These are phyloP conservation scores for Butyriboletus loyo DNA, from an alignment of 768 basidiomycete genomes.

Conservation along the genomic window DNA sequence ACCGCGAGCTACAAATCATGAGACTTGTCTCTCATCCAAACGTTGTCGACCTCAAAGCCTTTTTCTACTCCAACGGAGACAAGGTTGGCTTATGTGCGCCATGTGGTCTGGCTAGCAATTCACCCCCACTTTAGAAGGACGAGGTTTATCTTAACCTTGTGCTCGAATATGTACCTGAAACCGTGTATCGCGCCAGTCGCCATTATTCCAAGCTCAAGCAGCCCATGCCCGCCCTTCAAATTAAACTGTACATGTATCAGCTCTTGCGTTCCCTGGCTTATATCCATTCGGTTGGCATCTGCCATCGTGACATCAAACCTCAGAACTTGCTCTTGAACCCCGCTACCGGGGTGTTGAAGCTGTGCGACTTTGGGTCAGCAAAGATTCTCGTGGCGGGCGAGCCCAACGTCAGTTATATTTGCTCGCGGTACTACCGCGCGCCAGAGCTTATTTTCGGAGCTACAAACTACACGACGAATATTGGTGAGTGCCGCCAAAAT, in stretches of 20 bases:
- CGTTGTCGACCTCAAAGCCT: slow-evolving; percentile 95
- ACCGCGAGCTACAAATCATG: slow-evolving; percentile 99
- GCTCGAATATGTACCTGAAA: slow-evolving; percentile 98
- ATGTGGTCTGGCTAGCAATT: slow-evolving; percentile 3
- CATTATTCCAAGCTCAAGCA: slow-evolving; percentile 99
- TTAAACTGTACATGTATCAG: slow-evolving; percentile 99
- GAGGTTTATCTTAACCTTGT: slow-evolving; percentile 99
- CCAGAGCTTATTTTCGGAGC: slow-evolving; percentile 99
- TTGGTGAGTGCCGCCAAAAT: slow-evolving; percentile 60
- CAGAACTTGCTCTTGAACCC: slow-evolving; percentile 98
- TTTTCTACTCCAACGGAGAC: slow-evolving; percentile 99
- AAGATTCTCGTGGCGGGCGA: slow-evolving; percentile 98
- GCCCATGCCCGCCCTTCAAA: slow-evolving; percentile 99
- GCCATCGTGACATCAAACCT: slow-evolving; percentile 99
- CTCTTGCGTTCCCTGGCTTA: slow-evolving; percentile 97
- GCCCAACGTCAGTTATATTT: slow-evolving; percentile 99
- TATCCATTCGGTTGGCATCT: slow-evolving; percentile 99
- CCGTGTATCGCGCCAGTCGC: slow-evolving; percentile 96
- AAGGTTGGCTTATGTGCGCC: slow-evolving; percentile 59
- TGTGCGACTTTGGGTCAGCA: slow-evolving; percentile 98
- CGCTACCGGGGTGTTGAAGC: slow-evolving; percentile 92
- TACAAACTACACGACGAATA: slow-evolving; percentile 99
- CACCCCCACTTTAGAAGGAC: slow-evolving; percentile 71
- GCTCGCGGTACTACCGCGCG: slow-evolving; percentile 98
- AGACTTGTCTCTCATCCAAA: slow-evolving; percentile 94